Evolutionary conservation across 2,329 filamentous ascomycete species (phyloP), one percentile per base, ranked within the genome.

Genomic region (Neopestalotiopsis sp.): DNA sequence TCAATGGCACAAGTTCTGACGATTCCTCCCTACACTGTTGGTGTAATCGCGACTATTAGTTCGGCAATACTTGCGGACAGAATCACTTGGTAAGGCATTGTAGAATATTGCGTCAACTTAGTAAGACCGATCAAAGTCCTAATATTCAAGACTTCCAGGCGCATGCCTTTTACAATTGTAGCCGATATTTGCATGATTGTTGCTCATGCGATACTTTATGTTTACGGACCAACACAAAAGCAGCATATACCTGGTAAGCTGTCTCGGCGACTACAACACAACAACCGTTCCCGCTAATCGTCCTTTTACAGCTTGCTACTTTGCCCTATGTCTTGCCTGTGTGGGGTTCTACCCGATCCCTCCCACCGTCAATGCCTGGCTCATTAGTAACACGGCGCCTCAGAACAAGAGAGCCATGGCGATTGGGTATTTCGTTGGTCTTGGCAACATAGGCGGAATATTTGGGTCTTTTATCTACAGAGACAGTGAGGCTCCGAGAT

Each of bases 261-360:
- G 12, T 24, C 20, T 9, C 14, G 13, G 24, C 6, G 1, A 61
- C 20, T 14, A 9, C 4, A 1, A 38, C 17, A 10, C 5, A 17
- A 12, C 12, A 30, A 1, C 4, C 30, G 10, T 17, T 24, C 14
- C 30, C 24, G 2, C 57, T 34, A 13, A 30, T 30, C 24, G 2
- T 24, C 61, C 3, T 12, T 12, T 32, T 42, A 40, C 13, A 63
- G 61, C 38, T 38, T 63, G 61, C n/a, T 63, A 65, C n/a, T 65
- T 65, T 32, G 42, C 62, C n/a, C 42, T 65, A 12, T 65, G 62
- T 24, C 62, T 65, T 30, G 62, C 62, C 17, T 65, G 62, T 65
- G 62, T 65, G 20, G 62, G 62, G 12, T 65, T 65, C 42, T 65
- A 65, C 42, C 62, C 62, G 1, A 65, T 65, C 9, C 62, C 42